These are phyloP conservation scores for Stemphylium beticola DNA, from an alignment of 2,329 filamentous ascomycete species.

Conservation along the genomic window DNA sequence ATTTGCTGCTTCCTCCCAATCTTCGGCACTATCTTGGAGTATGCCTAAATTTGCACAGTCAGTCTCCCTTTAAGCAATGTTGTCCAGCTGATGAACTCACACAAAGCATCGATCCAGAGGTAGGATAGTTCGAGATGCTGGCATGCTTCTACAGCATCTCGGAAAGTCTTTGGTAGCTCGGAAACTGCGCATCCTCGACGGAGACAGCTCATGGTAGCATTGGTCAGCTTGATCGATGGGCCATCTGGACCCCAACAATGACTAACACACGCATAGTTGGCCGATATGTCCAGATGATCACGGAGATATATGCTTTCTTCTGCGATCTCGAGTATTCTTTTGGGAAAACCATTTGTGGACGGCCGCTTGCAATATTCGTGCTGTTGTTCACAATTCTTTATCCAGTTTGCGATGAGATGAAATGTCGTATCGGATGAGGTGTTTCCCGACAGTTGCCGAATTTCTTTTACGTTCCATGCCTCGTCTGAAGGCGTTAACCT, in stretches of 20 bases:
- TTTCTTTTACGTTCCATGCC: too few species aligned
- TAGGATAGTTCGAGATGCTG: not conserved
- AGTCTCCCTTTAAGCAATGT: not conserved
- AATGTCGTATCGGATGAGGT: not conserved
- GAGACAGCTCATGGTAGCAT: not conserved
- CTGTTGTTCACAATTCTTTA: not conserved
- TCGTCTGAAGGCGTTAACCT: too few species aligned
- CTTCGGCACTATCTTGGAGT: not conserved
- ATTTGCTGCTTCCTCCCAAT: not conserved
- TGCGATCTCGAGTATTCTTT: not conserved
- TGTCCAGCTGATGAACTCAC: not conserved
- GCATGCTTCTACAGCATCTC: not conserved
- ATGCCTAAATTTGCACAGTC: not conserved
- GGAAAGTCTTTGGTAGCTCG: not conserved
- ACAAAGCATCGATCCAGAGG: not conserved
- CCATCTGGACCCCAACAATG: not conserved
- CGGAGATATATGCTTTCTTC: not conserved
- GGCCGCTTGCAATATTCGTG: not conserved
- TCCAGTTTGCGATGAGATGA: not conserved
- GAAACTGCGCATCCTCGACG: not conserved
- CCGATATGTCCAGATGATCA: accelerated
- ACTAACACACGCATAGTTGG: not conserved
- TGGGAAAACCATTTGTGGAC: accelerated
- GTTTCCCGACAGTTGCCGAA: not conserved
- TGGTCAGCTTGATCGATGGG: not conserved